Conservation (phyloP, 345 rosid genomes). For the Salix udensis region DNA sequence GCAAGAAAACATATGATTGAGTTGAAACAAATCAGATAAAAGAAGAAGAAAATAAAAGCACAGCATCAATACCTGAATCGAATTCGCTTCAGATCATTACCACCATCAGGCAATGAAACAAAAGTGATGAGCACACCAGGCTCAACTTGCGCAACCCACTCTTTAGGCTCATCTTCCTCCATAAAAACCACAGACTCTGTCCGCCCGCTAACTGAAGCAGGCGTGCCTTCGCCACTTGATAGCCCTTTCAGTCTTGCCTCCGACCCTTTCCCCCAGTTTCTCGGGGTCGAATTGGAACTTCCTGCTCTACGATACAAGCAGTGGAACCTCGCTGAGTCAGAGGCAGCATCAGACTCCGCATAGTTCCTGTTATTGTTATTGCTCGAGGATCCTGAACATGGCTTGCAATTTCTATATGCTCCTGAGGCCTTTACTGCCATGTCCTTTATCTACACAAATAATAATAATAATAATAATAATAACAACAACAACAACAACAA, state of each 20-base stretch:
- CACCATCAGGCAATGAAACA: slow-evolving; percentile 82
- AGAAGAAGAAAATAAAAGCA: neutral
- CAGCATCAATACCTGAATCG: slow-evolving; percentile 70
- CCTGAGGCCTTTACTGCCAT: slow-evolving; percentile 94
- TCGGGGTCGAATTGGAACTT: slow-evolving; percentile 61
- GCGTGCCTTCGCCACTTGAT: slow-evolving; percentile 91
- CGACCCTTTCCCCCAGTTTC: slow-evolving; percentile 72
- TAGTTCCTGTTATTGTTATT: slow-evolving; percentile 41
- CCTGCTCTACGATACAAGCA: slow-evolving; percentile 68
- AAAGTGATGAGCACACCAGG: slow-evolving; percentile 97
- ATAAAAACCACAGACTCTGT: slow-evolving; percentile 68
- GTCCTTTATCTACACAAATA: slow-evolving; percentile 66
- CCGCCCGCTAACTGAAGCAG: slow-evolving; percentile 75
- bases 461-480: neutral
- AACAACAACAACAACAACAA: no score
- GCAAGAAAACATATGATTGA: neutral
- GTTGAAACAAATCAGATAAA: slow-evolving; percentile 9
- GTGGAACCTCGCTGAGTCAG: slow-evolving; percentile 64
- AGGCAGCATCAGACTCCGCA: slow-evolving; percentile 60
- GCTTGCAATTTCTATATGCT: slow-evolving; percentile 83
- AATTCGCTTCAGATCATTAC: slow-evolving; percentile 87
- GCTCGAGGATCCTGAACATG: slow-evolving; percentile 71
- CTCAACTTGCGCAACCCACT: slow-evolving; percentile 99
- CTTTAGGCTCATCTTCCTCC: slow-evolving; percentile 94
- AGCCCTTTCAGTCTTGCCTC: slow-evolving; percentile 73